Base-by-base conservation (phyloP, 495 filamentous ascomycete species). In the Aspergillus avenaceus region DNA sequence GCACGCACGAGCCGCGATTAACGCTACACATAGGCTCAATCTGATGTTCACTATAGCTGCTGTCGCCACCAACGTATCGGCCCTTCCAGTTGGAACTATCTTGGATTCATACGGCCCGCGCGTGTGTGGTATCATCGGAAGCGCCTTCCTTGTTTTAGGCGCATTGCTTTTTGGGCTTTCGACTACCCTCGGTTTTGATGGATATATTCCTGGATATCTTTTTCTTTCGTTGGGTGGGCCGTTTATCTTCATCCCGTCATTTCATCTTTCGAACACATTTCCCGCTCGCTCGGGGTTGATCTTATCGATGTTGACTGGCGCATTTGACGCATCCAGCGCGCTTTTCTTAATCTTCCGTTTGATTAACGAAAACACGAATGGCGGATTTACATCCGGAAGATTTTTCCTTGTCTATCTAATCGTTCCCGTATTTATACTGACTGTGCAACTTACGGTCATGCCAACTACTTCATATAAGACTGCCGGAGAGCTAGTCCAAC, bases 31-130 rank as follows among this genome's bases (percentile, higher is more conserved):
- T 38, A 75, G 73, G 41, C 75, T 95, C 41, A 96, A 96, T 64
- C 67, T 95, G 50, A 95, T 96, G 91, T 95, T 96, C 73, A 96
- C 90, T 25, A 77, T 88, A 28, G 90, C 90, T n/a, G 90, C 89
- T 12, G 91, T 95, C 14, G 84, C 79, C 4, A 95, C 91, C 28
- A 86, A 86, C 62, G 85, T 92, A 14, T 84, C 81, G 14, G 91
- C 90, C 8, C 73, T 95, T 3, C 89, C 90, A 11, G 81, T 95
- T 4, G 91, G 91, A 29, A 88, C 90, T 1, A 86, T 96, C 34
- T 75, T 96, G 4, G 91, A 97, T 61, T 77, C 80, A 41, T 95
- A 81, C 59, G 91, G 91, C 1, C 91, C 91, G 14, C 80, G 86
- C 27, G 76, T 90, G 5, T 83, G 84, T 47, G 87, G 88, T 1